Percentiles rank a stretch among this genome's conserved stretches.
These are phyloP conservation scores for Spergularia azorica DNA, from an alignment of 179 eudicot species.

Conservation along the genomic window DNA sequence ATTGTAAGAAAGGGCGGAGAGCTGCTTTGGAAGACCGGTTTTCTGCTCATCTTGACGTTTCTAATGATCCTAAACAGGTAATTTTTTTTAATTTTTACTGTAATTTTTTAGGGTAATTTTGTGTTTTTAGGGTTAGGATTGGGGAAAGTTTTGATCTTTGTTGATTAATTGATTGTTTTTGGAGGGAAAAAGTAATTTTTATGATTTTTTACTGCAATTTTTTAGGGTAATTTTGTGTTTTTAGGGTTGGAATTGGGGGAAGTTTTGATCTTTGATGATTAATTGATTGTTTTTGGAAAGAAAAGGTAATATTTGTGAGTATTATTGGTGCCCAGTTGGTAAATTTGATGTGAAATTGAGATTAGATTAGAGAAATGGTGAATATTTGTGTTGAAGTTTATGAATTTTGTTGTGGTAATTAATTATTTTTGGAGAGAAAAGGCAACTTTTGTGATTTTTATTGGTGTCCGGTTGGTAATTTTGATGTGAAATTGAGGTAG, in stretches of 20 bases:
- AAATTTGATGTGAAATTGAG: background rate
- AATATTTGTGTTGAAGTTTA: background rate
- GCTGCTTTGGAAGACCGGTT: slow-evolving; percentile 83
- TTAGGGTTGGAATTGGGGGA: background rate
- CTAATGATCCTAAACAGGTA: slow-evolving; percentile 78
- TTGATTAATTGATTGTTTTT: background rate
- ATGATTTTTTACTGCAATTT: background rate
- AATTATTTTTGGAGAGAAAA: background rate
- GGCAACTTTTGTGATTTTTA: background rate
- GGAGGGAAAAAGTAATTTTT: too few relatives aligned
- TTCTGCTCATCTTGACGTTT: slow-evolving; percentile 50
- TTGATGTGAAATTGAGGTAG: too few relatives aligned
- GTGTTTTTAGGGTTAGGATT: background rate
- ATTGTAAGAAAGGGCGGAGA: slow-evolving; percentile 82
- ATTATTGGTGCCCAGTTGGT: background rate
- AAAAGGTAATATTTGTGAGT: too few relatives aligned
- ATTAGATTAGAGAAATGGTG: too few relatives aligned
- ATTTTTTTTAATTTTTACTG: background rate
- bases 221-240: background rate
- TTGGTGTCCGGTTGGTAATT: background rate
- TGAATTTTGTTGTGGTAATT: background rate
- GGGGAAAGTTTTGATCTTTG: background rate
- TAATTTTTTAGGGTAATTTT: background rate
- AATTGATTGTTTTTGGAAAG: background rate
- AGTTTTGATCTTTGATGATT: background rate